Percentiles rank a stretch among this genome's conserved stretches.
Conservation (phyloP, 139 green algal genomes). For the Ettlia oleoabundans region DNA sequence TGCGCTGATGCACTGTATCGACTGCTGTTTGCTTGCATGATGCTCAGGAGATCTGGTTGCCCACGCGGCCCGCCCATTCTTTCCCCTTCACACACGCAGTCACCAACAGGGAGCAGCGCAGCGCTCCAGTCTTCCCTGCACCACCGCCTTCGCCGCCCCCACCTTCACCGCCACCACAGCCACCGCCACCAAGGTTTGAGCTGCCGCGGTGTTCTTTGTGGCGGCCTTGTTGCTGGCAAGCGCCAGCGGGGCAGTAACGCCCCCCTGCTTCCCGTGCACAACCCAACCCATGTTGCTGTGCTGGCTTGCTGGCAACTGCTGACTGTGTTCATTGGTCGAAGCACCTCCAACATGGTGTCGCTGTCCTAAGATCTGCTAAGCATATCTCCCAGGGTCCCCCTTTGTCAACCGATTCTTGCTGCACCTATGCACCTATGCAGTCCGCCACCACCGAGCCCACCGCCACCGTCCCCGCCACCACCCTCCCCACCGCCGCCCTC, state of each 20-base stretch:
- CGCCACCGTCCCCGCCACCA: background rate
- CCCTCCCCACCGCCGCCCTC: background rate
- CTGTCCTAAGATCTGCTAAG: no score
- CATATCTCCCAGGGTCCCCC: no score
- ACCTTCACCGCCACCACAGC: background rate
- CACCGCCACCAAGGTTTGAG: background rate
- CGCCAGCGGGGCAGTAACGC: no score
- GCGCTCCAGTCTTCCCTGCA: background rate
- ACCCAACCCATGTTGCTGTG: background rate
- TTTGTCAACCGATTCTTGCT: no score
- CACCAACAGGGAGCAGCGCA: background rate
- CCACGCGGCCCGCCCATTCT: no score
- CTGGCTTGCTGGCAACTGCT: background rate
- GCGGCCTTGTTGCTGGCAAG: background rate
- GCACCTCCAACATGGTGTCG: no score
- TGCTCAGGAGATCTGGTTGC: no score
- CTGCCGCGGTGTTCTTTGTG: background rate
- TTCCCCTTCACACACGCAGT: no score
- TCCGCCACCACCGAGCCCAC: background rate
- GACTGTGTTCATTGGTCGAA: background rate
- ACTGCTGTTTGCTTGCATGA: no score
- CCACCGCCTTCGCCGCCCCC: background rate
- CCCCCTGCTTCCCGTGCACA: no score
- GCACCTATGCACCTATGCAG: background rate
- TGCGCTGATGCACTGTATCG: no score